Conservation (phyloP, 805 yeast genomes). For the Metschnikowia lachancei region DNA sequence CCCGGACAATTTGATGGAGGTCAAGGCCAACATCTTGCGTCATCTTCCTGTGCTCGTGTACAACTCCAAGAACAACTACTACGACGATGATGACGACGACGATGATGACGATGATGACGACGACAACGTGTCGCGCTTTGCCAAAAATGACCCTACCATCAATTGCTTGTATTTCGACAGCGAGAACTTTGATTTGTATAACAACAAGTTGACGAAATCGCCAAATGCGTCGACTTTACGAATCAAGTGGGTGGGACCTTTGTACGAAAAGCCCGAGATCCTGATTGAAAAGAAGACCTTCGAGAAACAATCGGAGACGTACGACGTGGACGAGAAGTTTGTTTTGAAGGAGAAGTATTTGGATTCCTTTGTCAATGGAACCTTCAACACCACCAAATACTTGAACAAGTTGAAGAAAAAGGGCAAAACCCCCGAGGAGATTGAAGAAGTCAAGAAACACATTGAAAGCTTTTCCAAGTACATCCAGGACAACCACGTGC, state of each 20-base stretch:
- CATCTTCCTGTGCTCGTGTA: conserved; percentile 90
- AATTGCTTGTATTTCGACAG: conserved; percentile 89
- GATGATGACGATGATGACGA: conserved; percentile 47
- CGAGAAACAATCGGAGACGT: conserved; percentile 51
- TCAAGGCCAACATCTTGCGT: conserved; percentile 89
- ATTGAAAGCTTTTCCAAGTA: conserved; percentile 61
- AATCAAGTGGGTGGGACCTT: conserved; percentile 86
- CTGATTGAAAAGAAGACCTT: conserved; percentile 76
- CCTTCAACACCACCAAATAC: conserved; percentile 45
- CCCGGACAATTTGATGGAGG: conserved; percentile 90
- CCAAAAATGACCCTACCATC: conserved; percentile 58
- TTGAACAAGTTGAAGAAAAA: conserved; percentile 61
- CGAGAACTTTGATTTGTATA: conserved; percentile 76
- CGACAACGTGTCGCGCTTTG: conserved; percentile 10
- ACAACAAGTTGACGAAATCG: conserved; percentile 72
- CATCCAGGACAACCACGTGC: conserved; percentile 62
- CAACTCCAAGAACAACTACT: conserved; percentile 42
- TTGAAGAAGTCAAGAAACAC: conserved; percentile 52
- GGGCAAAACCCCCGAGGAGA: conserved; percentile 50
- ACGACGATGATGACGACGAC: conserved; percentile 48
- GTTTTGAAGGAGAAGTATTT: conserved; percentile 78
- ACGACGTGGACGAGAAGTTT: conserved; percentile 60
- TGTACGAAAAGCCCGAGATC: conserved; percentile 73
- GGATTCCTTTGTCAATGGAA: conserved; percentile 64
- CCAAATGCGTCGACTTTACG: conserved; percentile 74